Conservation (phyloP, 31 red algal species). For the Odonthalia washingtoniensis region DNA sequence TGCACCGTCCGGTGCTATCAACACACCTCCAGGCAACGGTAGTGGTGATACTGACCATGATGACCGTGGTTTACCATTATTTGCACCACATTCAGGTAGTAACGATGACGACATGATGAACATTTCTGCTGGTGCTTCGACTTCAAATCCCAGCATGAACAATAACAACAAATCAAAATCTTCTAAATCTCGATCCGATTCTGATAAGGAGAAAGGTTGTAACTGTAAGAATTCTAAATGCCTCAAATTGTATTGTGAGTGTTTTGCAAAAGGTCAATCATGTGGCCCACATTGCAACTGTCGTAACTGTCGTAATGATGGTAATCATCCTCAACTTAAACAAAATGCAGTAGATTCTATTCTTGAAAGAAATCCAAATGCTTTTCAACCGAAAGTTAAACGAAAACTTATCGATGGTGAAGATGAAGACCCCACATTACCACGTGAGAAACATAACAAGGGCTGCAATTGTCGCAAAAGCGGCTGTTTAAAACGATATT, state of each 20-base stretch:
- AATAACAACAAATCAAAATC: constrained; percentile 23
- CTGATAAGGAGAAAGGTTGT: constrained; percentile 58
- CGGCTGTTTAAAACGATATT: constrained; percentile 93
- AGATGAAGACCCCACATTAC: constrained; percentile 23
- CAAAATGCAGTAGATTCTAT: constrained; percentile 67
- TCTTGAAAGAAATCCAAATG: constrained; percentile 87
- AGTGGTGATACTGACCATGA: too few relatives aligned
- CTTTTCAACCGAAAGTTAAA: constrained; percentile 79
- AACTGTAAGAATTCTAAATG: constrained; percentile 88
- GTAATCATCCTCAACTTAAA: constrained; percentile 53
- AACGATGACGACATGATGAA: not conserved
- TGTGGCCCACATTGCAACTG: constrained; percentile 89
- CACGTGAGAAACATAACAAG: constrained; percentile 73
- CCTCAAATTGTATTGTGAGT: constrained; percentile 97
- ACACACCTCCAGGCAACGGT: too few relatives aligned
- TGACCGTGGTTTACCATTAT: too few relatives aligned
- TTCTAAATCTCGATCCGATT: not conserved
- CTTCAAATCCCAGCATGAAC: not conserved
- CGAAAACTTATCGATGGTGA: constrained; percentile 18
- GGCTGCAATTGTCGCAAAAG: constrained; percentile 90
- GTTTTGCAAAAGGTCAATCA: constrained; percentile 81
- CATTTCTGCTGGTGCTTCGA: constrained; percentile 20
- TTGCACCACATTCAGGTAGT: not conserved
- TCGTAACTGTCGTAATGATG: constrained; percentile 82
- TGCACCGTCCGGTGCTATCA: not conserved